Evolutionary conservation across 2,329 filamentous ascomycete genomes (phyloP), one percentile per base, ranked within the genome.

Genomic region (Apiospora hydei): DNA sequence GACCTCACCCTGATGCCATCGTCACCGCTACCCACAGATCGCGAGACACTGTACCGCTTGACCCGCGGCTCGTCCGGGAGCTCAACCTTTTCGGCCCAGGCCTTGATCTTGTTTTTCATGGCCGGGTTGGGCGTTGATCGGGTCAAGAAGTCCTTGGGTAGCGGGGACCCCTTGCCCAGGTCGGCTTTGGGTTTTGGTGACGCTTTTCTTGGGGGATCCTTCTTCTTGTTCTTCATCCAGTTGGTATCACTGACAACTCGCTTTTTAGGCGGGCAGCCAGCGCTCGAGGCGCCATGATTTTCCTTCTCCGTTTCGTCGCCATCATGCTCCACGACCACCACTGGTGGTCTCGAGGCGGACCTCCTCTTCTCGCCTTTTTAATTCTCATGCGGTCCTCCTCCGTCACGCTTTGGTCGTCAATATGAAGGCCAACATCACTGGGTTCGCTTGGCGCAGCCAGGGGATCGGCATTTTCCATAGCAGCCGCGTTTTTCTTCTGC

Each of bases 211-310:
- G 85, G 81, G 11, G 86, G 82, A 71, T 81, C 86, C 72, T 85
- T 87, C 73, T 86, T 88, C 72, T 86, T 87, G 81, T 83, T 81
- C 78, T 90, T 91, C 83, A 90, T 90, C 93, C 96, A 98, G 83
- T 98, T 94, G 71, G 93, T 93, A 83, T 98, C 96, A 80, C 95
- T 98, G 73, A 98, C 90, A 70, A 98, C 94, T 74, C 95, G 90
- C 86, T 97, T 98, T 83, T 94, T 95, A 21, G 96, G 96, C 66
- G 94, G 90, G 69, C 86, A 82, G 70, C 90, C 79, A 83, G 86
- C 77, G 83, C 84, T 79, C 79, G 85, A 73, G 81, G 81, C 77
- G 57, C 79, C 75, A 70, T 79, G 73, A 68, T 82, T 81, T 72
- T 81, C 82, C 51, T 77, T 81, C 57, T 80, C 81, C 8, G 76